phyloP scores from a whole-genome alignment of 345 rosid species.

The Eucalyptus tenuipes region DNA sequence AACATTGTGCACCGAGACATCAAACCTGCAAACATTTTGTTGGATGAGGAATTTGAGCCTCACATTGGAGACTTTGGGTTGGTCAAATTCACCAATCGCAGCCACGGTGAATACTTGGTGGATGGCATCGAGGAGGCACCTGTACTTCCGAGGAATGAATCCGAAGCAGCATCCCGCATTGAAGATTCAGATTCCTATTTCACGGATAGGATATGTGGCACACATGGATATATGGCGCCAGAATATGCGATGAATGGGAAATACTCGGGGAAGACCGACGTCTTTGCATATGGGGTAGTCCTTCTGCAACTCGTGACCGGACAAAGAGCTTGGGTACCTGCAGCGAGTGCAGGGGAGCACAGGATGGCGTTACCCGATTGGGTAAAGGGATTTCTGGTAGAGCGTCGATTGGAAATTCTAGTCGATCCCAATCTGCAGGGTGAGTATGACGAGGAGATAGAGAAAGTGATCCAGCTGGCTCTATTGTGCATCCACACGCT shows the following conservation, averaged over 20 bases:
- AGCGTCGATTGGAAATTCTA: background rate
- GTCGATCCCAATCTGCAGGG: background rate
- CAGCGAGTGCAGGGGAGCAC: fast-evolving
- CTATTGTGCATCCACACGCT: background rate
- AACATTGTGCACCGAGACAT: background rate
- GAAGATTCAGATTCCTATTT: background rate
- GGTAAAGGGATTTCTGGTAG: background rate
- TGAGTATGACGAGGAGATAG: background rate
- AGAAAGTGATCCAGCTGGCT: background rate
- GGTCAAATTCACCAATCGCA: background rate
- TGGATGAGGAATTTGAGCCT: background rate
- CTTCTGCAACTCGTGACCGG: background rate
- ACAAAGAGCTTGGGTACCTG: fast-evolving
- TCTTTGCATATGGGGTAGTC: background rate
- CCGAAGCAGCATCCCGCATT: background rate
- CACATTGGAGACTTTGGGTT: background rate
- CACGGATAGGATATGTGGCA: background rate
- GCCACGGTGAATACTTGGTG: background rate
- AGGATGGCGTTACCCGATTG: fast-evolving
- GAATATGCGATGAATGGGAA: fast-evolving
- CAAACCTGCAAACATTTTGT: background rate
- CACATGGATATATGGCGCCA: background rate
- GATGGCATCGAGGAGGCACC: background rate
- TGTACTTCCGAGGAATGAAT: background rate
- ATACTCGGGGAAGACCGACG: background rate